Base-by-base conservation (phyloP, 768 basidiomycete species). In the Fomitopsis pulvina region DNA sequence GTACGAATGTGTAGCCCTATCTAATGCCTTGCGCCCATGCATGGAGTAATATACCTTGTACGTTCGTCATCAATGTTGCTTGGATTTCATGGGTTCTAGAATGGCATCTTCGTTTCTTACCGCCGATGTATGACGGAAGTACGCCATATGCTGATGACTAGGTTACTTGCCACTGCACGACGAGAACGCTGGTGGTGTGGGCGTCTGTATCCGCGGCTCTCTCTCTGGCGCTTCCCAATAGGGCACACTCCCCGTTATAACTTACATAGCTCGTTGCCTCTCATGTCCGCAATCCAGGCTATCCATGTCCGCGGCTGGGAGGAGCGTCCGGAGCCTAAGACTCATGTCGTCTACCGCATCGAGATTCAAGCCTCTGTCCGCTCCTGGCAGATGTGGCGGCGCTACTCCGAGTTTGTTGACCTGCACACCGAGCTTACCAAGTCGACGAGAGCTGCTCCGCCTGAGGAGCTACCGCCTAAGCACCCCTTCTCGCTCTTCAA, bases 391-490 rank as follows among this genome's bases (percentile, higher is more conserved):
- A 88, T 96, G 76, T 89, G 87, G 82, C 76, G 87, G 51, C 87
- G 95, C 44, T 98, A 97, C 71, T 93, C 91, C 38, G 92, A 96
- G 69, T 98, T 98, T 69, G 83, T 79, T 62, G 83, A 90, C 59
- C 81, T 98, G 6, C 79, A 94, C 65, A 77, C 78, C 7, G 87
- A 93, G 60, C 80, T 96, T 59, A 76, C 77, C 24, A 84, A 86
- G 62, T 78, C 83, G n/a, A 79, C 79, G n/a, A 84, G 84, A 14
- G 77, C 81, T n/a, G 68, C 84, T 18, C 92, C 93, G 10, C 93
- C 94, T 11, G 76, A 68, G 16, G 53, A 74, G n/a, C 78, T 97
- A 18, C 95, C 95, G 30, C 81, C 86, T 9, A 98, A 98, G 68
- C 87, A 89, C 62, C 68, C 79, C 39, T 75, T 90, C 66, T 79